phyloP scores from a whole-genome alignment of 2,329 filamentous ascomycete genomes.

The Penicillium brasilianum region DNA sequence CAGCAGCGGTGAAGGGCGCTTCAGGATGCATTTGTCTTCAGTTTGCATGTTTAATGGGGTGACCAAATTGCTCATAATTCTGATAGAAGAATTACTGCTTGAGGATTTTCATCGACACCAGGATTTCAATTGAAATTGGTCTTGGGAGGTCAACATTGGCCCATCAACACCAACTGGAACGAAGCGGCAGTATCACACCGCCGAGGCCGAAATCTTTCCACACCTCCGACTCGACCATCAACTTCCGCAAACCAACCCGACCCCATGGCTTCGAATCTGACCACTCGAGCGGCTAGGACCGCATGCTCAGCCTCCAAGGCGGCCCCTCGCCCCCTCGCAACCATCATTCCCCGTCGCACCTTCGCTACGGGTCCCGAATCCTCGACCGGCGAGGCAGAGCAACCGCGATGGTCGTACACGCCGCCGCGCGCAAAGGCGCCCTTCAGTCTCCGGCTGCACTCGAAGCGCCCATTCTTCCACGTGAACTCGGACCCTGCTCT shows the following conservation, averaged over 20 bases:
- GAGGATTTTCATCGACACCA: not conserved
- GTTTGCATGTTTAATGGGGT: constrained; percentile 5
- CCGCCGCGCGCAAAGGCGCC: constrained; percentile 72
- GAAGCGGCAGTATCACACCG: constrained; percentile 31
- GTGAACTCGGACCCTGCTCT: constrained; percentile 75
- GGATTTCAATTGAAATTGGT: not conserved
- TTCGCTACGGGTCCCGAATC: constrained; percentile 35
- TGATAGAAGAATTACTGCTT: not conserved
- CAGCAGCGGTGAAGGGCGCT: constrained; percentile 29
- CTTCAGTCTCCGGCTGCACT: constrained; percentile 52
- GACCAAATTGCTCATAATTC: constrained; percentile 7
- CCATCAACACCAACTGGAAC: not conserved
- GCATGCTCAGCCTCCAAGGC: constrained; percentile 37
- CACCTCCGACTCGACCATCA: constrained; percentile 22
- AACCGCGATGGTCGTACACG: constrained; percentile 73
- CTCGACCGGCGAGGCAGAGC: constrained; percentile 40
- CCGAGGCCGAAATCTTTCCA: constrained; percentile 33
- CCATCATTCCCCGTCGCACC: constrained; percentile 30
- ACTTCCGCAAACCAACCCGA: constrained; percentile 22
- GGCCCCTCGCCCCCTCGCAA: constrained; percentile 21
- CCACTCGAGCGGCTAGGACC: constrained; percentile 47
- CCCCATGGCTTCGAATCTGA: constrained; percentile 56
- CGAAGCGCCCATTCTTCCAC: constrained; percentile 55
- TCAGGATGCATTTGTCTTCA: constrained; percentile 8
- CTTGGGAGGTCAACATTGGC: not conserved